Percentiles rank a stretch among this genome's conserved stretches.
Conservation (phyloP, 2,329 filamentous ascomycete genomes). For the Scopulariopsis brevicaulis region DNA sequence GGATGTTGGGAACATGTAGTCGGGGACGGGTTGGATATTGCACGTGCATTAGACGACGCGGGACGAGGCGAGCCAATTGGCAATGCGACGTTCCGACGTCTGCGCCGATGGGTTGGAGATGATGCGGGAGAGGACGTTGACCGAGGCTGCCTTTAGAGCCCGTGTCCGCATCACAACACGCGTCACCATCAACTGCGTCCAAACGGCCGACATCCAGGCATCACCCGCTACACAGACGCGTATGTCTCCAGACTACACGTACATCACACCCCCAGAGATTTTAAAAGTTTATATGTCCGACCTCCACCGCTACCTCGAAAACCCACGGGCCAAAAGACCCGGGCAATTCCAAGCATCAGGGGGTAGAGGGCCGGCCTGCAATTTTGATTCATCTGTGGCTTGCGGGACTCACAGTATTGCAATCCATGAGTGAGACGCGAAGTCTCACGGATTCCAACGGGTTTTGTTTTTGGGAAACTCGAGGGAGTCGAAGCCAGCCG, state of each 20-base stretch:
- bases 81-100: neutral
- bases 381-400: conserved; percentile 66
- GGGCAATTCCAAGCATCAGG: conserved; percentile 17
- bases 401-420: conserved; percentile 15
- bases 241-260: neutral
- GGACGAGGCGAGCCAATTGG: neutral
- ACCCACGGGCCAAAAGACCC: conserved; percentile 10
- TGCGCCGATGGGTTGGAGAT: neutral
- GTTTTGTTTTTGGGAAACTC: conserved; percentile 4
- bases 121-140: neutral
- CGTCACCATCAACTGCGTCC: neutral
- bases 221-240: neutral
- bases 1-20: neutral
- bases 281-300: conserved; percentile 24
- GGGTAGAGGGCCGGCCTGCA: conserved; percentile 53
- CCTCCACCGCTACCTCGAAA: conserved; percentile 22
- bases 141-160: neutral
- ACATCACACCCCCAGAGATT: neutral
- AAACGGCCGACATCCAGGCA: neutral
- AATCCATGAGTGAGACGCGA: neutral
- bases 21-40: neutral
- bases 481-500: conserved; percentile 55
- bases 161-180: neutral
- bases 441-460: neutral
- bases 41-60: neutral